Conservation (phyloP, 768 basidiomycete genomes). For the Tulasnella sp. region DNA sequence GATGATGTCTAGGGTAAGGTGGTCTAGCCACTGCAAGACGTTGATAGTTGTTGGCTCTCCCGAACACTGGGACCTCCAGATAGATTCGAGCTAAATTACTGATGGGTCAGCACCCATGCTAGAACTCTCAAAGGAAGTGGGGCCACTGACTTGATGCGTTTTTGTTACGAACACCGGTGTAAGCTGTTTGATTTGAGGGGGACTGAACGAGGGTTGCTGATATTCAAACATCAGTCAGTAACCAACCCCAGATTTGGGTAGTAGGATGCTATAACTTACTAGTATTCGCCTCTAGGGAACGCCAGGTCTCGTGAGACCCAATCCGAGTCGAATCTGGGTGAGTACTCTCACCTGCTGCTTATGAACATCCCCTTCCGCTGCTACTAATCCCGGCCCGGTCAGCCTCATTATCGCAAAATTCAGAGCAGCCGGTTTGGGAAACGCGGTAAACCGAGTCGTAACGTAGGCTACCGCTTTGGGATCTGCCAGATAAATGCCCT, state of each 20-base stretch:
- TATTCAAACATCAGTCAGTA: neutral
- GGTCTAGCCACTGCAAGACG: slow-evolving; percentile 13
- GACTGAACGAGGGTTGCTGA: slow-evolving; percentile 27
- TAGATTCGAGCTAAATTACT: too few relatives aligned
- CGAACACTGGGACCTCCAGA: neutral
- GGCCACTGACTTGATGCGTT: slow-evolving; percentile 43
- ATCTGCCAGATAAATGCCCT: slow-evolving; percentile 4
- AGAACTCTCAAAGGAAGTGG: too few relatives aligned
- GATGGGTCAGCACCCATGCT: too few relatives aligned
- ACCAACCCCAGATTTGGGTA: neutral
- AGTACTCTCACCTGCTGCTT: neutral
- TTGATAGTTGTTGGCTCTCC: neutral
- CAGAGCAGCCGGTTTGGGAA: neutral
- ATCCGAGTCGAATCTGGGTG: neutral
- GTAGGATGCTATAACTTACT: neutral
- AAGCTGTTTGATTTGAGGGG: slow-evolving; percentile 53
- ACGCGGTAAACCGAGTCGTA: neutral
- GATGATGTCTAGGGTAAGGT: slow-evolving; percentile 32
- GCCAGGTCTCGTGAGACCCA: too few relatives aligned
- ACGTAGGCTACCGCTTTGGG: slow-evolving; percentile 7
- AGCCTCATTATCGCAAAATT: neutral
- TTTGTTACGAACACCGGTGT: slow-evolving; percentile 57
- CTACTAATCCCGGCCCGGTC: slow-evolving; percentile 1
- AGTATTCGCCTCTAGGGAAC: neutral
- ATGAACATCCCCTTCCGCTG: slow-evolving; percentile 14